phyloP scores from a whole-genome alignment of 495 filamentous ascomycete genomes.

The Arthonia radiata region DNA sequence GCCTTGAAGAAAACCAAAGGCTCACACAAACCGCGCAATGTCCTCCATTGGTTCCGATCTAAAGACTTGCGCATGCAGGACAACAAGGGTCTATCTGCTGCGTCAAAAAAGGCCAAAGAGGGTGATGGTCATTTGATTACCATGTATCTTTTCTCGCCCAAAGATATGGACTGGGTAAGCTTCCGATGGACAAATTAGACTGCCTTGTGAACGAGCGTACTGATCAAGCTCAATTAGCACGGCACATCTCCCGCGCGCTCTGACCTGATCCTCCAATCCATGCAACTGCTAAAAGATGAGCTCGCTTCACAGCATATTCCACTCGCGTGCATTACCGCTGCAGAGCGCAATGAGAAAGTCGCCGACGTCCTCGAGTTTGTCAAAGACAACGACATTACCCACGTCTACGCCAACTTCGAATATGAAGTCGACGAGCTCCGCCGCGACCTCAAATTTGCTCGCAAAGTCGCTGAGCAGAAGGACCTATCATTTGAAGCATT shows the following conservation, averaged over 20 bases:
- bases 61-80: conserved; percentile 21
- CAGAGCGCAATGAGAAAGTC: conserved; percentile 13
- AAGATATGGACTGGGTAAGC: conserved; percentile 18
- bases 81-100: conserved; percentile 16
- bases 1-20: conserved; percentile 9
- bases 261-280: conserved; percentile 18
- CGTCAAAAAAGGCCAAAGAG: conserved; percentile 11
- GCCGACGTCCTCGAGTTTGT: conserved; percentile 14
- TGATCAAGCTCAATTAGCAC: too few species aligned
- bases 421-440: conserved; percentile 37
- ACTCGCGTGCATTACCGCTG: conserved; percentile 12
- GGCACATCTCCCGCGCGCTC: conserved; percentile 16
- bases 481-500: conserved; percentile 8
- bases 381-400: conserved; percentile 13
- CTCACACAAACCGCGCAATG: conserved; percentile 7
- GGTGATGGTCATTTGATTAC: conserved; percentile 14
- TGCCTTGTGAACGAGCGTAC: too few species aligned
- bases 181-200: too few species aligned
- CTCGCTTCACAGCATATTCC: conserved; percentile 17
- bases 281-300: conserved; percentile 16
- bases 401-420: conserved; percentile 30
- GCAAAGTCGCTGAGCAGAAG: conserved; percentile 6
- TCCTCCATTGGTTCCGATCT: conserved; percentile 18
- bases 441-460: conserved; percentile 15
- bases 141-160: conserved; percentile 14